Evolutionary conservation across 176 grass and related monocot species (phyloP), one percentile per base, ranked within the genome.

Genomic region (Alopecurus myosuroides): DNA sequence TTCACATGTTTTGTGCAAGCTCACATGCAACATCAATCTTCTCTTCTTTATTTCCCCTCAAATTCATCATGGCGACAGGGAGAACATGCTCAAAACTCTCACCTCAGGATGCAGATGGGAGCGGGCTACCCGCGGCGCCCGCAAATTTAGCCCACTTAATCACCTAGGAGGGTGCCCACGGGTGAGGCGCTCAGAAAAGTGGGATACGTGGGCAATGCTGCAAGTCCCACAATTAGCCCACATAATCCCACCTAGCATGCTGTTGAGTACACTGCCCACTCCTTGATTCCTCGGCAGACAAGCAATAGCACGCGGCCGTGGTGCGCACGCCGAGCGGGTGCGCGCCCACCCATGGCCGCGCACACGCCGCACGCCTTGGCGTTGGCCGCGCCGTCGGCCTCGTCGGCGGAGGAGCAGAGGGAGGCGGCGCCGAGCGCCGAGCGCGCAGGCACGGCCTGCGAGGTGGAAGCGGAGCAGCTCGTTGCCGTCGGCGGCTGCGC

Each of bases 401-500:
- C n/a, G 11, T 4, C 50, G 14, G 77, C 51, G 6, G 45, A 44
- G 28, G 49, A 36, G 39, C 97, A 98, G 34, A 98, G 93, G 3
- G 88, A 85, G 41, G 88, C 85, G 35, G 88, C 79, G 31, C 91
- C 89, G 11, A 39, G 88, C 67, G 19, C 97, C 93, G 17, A 98
- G 97, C 17, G 91, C 65, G 79, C 97, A 99, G 0, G 89, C 85
- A 69, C 96, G 90, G 40, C 83, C 60, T 4, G 93, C 88, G 18
- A 91, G 86, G 72, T 94, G 90, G 91, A 99, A 99, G 15, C 97
- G 92, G 74, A 99, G 97, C 7, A 99, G 88, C 93, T 99, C 97
- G 64, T 99, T 99, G 64, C 97, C 93, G 85, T 96, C 97, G 35
- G 97, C 97, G 4, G 97, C 97, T 7, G 89, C 92, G 6, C 89